Conservation (phyloP, 441 rosid genomes). For the Brassica balearica region DNA sequence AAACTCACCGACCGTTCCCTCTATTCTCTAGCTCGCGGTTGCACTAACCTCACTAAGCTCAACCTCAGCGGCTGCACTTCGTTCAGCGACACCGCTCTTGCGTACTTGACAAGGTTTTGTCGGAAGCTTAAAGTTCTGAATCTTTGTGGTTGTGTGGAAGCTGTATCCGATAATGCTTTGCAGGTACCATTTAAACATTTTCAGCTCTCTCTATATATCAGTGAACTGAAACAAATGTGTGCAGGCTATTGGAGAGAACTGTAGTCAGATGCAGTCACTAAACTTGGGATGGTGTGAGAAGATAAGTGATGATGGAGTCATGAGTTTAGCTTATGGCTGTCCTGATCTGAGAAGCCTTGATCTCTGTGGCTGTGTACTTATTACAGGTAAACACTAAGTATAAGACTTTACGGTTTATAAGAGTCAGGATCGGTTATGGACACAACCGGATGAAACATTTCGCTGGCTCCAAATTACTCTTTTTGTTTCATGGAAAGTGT, state of each 20-base stretch:
- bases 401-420: neutral
- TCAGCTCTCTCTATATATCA: neutral
- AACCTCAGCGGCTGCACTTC: conserved; percentile 90
- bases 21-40: conserved; percentile 77
- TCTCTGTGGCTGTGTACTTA: conserved; percentile 78
- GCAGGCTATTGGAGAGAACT: conserved; percentile 88
- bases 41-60: conserved; percentile 78
- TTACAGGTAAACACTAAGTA: conserved; percentile 67
- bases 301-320: conserved; percentile 81
- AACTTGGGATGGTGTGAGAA: conserved; percentile 97
- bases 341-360: conserved; percentile 84
- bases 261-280: conserved; percentile 68
- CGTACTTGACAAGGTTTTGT: conserved; percentile 61
- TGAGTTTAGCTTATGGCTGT: conserved; percentile 87
- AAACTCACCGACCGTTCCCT: conserved; percentile 78
- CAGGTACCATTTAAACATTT: conserved; percentile 53
- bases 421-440: too few species aligned
- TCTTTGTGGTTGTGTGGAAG: conserved; percentile 91
- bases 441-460: too few species aligned
- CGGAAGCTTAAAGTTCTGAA: conserved; percentile 69
- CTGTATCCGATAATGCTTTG: conserved; percentile 85
- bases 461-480: too few species aligned
- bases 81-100: conserved; percentile 71
- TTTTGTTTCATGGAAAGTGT: too few species aligned
- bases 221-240: neutral